Evolutionary conservation across 2,329 filamentous ascomycete species (phyloP).

Genomic region (Shiraia bambusicola): DNA sequence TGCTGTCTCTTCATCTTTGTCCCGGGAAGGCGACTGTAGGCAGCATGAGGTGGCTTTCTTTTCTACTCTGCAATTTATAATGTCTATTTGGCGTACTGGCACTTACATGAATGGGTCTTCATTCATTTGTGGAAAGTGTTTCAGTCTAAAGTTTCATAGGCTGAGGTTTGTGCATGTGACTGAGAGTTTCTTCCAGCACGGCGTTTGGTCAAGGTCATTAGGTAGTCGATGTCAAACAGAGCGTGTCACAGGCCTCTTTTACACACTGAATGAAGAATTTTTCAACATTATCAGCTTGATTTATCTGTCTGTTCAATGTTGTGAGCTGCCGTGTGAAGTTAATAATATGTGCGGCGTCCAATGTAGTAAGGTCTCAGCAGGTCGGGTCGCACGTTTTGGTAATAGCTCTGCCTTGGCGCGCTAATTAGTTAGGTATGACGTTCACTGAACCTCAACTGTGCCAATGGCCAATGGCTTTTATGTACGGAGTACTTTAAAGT

Average conservation of each 20-base stretch:
- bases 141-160: not conserved
- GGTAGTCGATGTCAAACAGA: not conserved
- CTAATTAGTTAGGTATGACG: too few relatives aligned
- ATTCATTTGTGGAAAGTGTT: not conserved
- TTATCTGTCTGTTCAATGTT: too few relatives aligned
- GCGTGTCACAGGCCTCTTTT: not conserved
- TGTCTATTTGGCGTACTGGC: constrained; percentile 18
- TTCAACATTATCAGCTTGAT: too few relatives aligned
- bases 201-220: constrained; percentile 1
- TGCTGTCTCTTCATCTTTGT: constrained; percentile 93
- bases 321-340: too few relatives aligned
- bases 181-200: constrained; percentile 3
- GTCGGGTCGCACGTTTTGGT: too few relatives aligned
- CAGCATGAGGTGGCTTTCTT: constrained; percentile 1
- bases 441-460: too few relatives aligned
- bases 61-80: constrained; percentile 19
- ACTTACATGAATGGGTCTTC: not conserved
- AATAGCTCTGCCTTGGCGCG: too few relatives aligned
- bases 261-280: too few relatives aligned
- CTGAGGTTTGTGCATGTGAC: constrained; percentile 1
- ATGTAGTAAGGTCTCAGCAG: too few relatives aligned
- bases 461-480: too few relatives aligned
- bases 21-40: constrained; percentile 75
- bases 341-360: too few relatives aligned
- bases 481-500: not conserved